Percentiles rank a stretch among this genome's conserved stretches.
Evolutionary conservation across 1,284 basidiomycete species (phyloP).

Genomic region (Limonomyces culmigenus): DNA sequence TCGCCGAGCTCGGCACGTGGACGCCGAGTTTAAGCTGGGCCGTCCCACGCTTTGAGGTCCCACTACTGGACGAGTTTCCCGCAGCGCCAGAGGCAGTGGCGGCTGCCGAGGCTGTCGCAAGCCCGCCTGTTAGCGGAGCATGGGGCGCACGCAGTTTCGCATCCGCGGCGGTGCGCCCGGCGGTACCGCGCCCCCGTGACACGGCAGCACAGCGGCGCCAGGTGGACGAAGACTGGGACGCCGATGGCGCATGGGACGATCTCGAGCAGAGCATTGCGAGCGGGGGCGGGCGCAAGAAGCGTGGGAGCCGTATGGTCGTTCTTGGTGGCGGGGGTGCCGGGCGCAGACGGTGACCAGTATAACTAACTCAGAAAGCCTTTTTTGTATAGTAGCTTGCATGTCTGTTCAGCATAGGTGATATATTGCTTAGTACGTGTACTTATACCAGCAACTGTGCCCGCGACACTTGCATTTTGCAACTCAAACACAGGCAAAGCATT

Average conservation of each 20-base stretch:
- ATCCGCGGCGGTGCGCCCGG: slow-evolving; percentile 41
- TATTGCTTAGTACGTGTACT: not conserved
- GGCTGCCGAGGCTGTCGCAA: not conserved
- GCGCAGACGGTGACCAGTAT: slow-evolving; percentile 10
- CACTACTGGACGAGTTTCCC: slow-evolving; percentile 10
- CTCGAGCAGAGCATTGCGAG: slow-evolving; percentile 32
- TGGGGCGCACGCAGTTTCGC: slow-evolving; percentile 72
- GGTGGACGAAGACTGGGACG: slow-evolving; percentile 51
- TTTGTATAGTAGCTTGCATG: too few relatives aligned
- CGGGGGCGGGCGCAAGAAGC: slow-evolving; percentile 38
- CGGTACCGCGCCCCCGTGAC: slow-evolving; percentile 8
- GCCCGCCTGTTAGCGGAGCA: slow-evolving; percentile 27
- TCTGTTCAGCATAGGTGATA: too few relatives aligned
- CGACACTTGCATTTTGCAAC: too few relatives aligned
- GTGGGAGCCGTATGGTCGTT: slow-evolving; percentile 48
- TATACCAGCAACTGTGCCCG: too few relatives aligned
- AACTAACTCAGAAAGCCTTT: too few relatives aligned
- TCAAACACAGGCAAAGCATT: too few relatives aligned
- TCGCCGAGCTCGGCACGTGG: slow-evolving; percentile 10
- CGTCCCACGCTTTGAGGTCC: slow-evolving; percentile 2
- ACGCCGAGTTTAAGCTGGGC: slow-evolving; percentile 9
- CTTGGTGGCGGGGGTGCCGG: slow-evolving; percentile 36
- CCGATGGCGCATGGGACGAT: slow-evolving; percentile 71
- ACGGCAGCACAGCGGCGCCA: slow-evolving; percentile 9
- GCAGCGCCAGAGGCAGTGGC: slow-evolving; percentile 9